A percentile compares a stretch with the other conserved stretches of the same genome.
Evolutionary conservation across 805 yeast species (phyloP).

Genomic region (Wickerhamiella galacta): DNA sequence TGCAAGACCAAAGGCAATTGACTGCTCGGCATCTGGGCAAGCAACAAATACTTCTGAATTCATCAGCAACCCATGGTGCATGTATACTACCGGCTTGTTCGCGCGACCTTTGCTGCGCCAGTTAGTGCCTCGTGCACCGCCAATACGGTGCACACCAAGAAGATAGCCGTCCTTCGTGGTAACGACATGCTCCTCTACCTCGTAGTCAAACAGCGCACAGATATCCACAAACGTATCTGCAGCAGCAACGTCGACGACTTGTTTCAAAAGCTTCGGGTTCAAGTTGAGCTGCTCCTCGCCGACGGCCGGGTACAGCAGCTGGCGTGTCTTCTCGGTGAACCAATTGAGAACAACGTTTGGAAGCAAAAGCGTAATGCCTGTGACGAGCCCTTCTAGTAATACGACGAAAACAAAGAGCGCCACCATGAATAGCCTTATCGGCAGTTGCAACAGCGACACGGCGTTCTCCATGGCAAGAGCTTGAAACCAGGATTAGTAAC

Average conservation of each 20-base stretch:
- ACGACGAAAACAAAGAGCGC: conserved; percentile 11
- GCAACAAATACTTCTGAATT: conserved; percentile 70
- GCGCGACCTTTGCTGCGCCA: neutral
- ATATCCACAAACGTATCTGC: conserved; percentile 37
- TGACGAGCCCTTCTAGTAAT: conserved; percentile 11
- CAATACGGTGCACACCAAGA: conserved; percentile 55
- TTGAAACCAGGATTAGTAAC: no score
- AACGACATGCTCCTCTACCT: conserved; percentile 60
- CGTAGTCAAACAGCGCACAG: conserved; percentile 51
- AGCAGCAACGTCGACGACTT: conserved; percentile 6
- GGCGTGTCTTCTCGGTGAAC: conserved; percentile 6
- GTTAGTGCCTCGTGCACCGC: conserved; percentile 9
- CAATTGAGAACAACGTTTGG: conserved; percentile 10
- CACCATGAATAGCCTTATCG: neutral
- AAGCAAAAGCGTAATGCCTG: conserved; percentile 12
- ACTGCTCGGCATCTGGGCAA: conserved; percentile 29
- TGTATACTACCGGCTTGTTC: conserved; percentile 39
- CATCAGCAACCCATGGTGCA: conserved; percentile 88
- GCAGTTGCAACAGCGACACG: no score
- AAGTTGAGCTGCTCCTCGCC: conserved; percentile 7
- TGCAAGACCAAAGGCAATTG: conserved; percentile 60
- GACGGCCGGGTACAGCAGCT: conserved; percentile 3
- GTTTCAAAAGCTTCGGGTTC: conserved; percentile 3
- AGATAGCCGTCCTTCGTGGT: conserved; percentile 62
- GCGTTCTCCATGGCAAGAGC: no score